Evolutionary conservation across 768 basidiomycete genomes (phyloP), one percentile per base, ranked within the genome.

Genomic region (Melanogaster broomeanus): DNA sequence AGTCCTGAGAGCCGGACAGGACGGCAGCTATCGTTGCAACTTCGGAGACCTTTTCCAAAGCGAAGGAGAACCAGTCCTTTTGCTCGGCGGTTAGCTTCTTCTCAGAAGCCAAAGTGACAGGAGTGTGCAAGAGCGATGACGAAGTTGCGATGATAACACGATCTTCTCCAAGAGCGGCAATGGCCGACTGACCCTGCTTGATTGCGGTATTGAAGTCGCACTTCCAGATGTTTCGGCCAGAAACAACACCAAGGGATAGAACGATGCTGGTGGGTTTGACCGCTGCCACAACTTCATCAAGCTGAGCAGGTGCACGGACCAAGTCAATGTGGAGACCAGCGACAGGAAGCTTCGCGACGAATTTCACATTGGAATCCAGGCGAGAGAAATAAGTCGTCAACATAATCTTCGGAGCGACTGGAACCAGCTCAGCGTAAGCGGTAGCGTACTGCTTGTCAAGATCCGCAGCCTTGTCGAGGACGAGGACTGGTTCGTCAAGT

Each of bases 171-270:
- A 98, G 87, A 37, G 77, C 78, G 47, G 85, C 83, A 62, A 97
- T 77, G 42, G 92, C 94, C 71, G 86, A 88, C 76, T 95, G 87
- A 49, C 82, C 91, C 42, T 83, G 74, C 69, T 87, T 86, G 74
- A 94, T 81, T 51, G 92, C 87, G 48, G 83, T 85, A 57, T 79
- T 76, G 62, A 98, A 87, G 74, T 98, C 95, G 56, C 84, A 88
- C 85, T 98, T 99, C 97, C 97, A 99, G 78, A 99, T 92, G 81
- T 98, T 98, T 69, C 97, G 93, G 48, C 97, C 97, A 40, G 97
- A 98, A 58, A 99, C 90, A 55, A 98, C 71, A 74, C 97, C 97
- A 56, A 98, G 86, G 35, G 97, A 98, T 46, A 99, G 82, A 57
- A 87, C 66, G 56, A 93, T 80, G 64, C 72, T 74, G 59, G 93